Percentiles rank a stretch among this genome's conserved stretches.
phyloP scores from a whole-genome alignment of 2,329 filamentous ascomycete genomes.

The Lachnellula willkommii region DNA sequence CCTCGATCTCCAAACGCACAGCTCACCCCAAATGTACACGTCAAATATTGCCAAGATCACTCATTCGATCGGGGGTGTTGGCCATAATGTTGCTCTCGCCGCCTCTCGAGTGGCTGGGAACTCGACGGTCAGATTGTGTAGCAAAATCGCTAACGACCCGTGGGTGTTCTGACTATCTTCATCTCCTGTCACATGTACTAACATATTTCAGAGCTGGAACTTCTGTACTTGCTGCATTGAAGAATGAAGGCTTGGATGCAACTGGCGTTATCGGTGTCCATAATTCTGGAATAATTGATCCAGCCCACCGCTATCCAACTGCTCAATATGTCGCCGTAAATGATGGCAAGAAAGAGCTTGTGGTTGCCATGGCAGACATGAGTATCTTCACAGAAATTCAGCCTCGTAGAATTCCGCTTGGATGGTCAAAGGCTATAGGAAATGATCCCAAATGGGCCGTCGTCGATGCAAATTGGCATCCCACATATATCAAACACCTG shows the following conservation, averaged over 20 bases:
- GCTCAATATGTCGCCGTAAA: constrained; percentile 92
- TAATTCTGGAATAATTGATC: neutral
- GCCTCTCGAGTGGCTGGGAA: constrained; percentile 61
- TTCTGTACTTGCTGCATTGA: constrained; percentile 63
- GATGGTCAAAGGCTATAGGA: neutral
- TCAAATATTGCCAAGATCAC: constrained; percentile 80
- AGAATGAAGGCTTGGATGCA: constrained; percentile 58
- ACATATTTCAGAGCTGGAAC: constrained; percentile 56
- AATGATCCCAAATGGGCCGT: constrained; percentile 60
- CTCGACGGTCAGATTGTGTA: constrained; percentile 65
- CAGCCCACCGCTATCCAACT: constrained; percentile 51
- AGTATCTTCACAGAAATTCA: constrained; percentile 43
- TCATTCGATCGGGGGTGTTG: constrained; percentile 85
- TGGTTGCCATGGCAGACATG: constrained; percentile 97
- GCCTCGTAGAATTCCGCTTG: neutral
- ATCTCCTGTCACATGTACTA: neutral
- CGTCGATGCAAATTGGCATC: constrained; percentile 81
- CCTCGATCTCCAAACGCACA: neutral
- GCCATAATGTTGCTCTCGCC: constrained; percentile 84
- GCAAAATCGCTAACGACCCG: constrained; percentile 74
- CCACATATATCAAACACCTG: constrained; percentile 62
- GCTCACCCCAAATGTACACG: constrained; percentile 50
- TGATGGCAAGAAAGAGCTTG: constrained; percentile 72
- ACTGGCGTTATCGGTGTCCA: constrained; percentile 44
- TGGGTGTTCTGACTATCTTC: constrained; percentile 35